Evolutionary conservation across 176 grass and related monocot genomes (phyloP), one percentile per base, ranked within the genome.

Genomic region (Oryza longistaminata): DNA sequence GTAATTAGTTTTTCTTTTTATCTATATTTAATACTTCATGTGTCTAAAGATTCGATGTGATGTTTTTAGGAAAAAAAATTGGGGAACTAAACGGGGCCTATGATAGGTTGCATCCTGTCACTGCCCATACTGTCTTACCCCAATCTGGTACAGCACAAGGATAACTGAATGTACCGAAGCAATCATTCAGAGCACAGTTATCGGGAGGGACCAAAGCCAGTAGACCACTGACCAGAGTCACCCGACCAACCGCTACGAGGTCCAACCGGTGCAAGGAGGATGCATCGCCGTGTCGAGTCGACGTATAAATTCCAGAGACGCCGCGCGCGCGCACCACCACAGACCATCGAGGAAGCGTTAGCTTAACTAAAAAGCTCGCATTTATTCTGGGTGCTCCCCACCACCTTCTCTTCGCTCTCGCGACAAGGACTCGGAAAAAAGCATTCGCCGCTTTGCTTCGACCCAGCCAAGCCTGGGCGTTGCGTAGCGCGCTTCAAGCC

Each of bases 341-440:
- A 37, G 74, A 62, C 80, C 62, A 27, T 80, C 70, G n/a, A 65
- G 13, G 58, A 37, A 37, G 58, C n/a, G 58, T 62, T 62, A 44
- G 52, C 68, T 69, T 55, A 24, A 71, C 48, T 33, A 19, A 43
- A 43, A 21, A 43, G 14, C 68, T 60, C 39, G 76, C 77, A 85
- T 85, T 85, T 81, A 80, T 85, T 85, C 82, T 1, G 53, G 11
- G 24, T 85, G 5, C 33, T 42, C 82, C 72, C 1, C 65, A 85
- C 65, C 82, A 88, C 72, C 85, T 67, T 80, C 74, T 81, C 76
- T 70, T 68, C 88, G 9, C 78, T 55, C 31, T 65, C 46, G 4
- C 31, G 70, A 82, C 76, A 66, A 46, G 70, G 85, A 44, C 70
- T 81, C 45, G 1, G 62, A 44, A 44, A 61, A 70, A 70, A 37